Percentiles rank a stretch among this genome's conserved stretches.
These are phyloP conservation scores for Tricholoma flavovirens DNA, from an alignment of 768 basidiomycete species.

Conservation along the genomic window DNA sequence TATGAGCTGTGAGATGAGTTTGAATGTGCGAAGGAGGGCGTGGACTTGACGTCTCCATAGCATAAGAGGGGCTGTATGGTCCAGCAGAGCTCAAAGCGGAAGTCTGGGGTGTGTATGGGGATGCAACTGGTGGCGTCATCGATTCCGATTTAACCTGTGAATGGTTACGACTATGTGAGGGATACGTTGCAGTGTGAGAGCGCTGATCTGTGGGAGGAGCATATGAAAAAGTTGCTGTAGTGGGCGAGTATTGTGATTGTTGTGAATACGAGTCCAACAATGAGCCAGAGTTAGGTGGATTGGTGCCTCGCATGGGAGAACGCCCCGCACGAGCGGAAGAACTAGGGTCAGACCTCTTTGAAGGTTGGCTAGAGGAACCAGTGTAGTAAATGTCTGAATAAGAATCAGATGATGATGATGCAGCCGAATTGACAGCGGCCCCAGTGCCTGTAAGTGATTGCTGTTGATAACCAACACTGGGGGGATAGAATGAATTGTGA, in stretches of 20 bases:
- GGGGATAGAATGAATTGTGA: constrained; percentile 50
- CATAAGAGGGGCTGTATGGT: constrained; percentile 40
- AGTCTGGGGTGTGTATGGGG: constrained; percentile 54
- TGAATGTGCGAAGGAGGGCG: constrained; percentile 48
- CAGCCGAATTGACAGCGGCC: constrained; percentile 26
- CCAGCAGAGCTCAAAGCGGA: constrained; percentile 30
- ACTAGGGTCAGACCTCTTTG: constrained; percentile 51
- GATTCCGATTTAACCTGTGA: constrained; percentile 53
- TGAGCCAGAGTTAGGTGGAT: constrained; percentile 38
- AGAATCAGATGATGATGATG: constrained; percentile 39
- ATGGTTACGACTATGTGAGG: constrained; percentile 50
- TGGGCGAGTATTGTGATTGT: constrained; percentile 62
- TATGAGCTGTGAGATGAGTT: constrained; percentile 45
- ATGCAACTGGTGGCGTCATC: constrained; percentile 41
- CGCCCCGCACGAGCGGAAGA: constrained; percentile 45
- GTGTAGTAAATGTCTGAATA: constrained; percentile 63
- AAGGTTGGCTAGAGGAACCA: constrained; percentile 39
- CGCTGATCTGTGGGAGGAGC: constrained; percentile 37
- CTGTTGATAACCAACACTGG: constrained; percentile 55
- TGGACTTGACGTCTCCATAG: constrained; percentile 64
- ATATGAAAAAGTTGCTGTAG: constrained; percentile 47
- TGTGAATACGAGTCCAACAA: constrained; percentile 69
- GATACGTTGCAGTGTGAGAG: constrained; percentile 37
- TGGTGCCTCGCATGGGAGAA: constrained; percentile 58
- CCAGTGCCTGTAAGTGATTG: constrained; percentile 34